Percentiles rank a stretch among this genome's conserved stretches.
Evolutionary conservation across 352 stramenopile genomes (phyloP).

Genomic region (Phytophthora pseudosyringae): DNA sequence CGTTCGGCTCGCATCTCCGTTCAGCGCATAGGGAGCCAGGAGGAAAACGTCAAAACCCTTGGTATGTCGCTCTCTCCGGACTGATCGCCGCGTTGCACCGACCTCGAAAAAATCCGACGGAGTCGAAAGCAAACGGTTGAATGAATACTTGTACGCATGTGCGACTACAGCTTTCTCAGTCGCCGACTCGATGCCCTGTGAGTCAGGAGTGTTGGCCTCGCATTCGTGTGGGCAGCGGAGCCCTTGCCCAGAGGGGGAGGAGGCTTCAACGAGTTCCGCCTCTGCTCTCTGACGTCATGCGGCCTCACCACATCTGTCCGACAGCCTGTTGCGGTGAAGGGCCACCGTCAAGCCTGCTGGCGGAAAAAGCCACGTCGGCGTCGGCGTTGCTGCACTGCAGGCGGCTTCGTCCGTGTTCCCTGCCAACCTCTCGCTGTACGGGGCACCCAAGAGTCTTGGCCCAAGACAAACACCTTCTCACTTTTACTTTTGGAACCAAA

Average conservation of each 20-base stretch:
- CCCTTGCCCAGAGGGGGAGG: neutral
- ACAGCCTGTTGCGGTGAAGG: constrained; percentile 6
- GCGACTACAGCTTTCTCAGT: neutral
- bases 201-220: constrained; percentile 8
- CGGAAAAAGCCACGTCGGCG: constrained; percentile 1
- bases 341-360: constrained; percentile 6
- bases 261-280: neutral
- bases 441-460: too few species aligned
- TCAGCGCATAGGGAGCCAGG: constrained; percentile 1
- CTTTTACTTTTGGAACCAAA: constrained; percentile 11
- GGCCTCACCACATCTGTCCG: constrained; percentile 5
- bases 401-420: constrained; percentile 19
- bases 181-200: constrained; percentile 1
- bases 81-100: neutral
- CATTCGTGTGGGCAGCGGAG: constrained; percentile 10
- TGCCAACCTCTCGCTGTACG: constrained; percentile 9
- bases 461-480: neutral
- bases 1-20: constrained; percentile 12
- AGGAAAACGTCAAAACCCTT: constrained; percentile 11
- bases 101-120: neutral
- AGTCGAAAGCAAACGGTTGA: neutral
- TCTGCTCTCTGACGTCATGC: constrained; percentile 18
- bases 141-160: constrained; percentile 2
- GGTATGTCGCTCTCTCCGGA: constrained; percentile 2
- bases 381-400: neutral